A percentile compares a stretch with the other conserved stretches of the same genome.
These are phyloP conservation scores for Penicillium subrubescens DNA, from an alignment of 495 filamentous ascomycete species.

Conservation along the genomic window DNA sequence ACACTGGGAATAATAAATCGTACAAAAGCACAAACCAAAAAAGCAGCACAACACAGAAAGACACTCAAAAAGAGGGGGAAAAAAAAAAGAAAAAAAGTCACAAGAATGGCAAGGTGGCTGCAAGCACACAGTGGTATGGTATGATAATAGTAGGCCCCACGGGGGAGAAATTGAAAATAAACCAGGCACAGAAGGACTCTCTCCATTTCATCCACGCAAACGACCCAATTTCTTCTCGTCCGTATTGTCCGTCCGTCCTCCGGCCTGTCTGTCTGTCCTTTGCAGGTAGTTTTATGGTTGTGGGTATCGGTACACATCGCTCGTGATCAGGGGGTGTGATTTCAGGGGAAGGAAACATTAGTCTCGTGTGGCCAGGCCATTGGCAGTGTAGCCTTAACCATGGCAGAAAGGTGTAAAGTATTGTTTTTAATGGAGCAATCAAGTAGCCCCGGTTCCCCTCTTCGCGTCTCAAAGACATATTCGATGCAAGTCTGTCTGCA, in stretches of 20 bases:
- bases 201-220: slow-evolving; percentile 8
- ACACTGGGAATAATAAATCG: not conserved
- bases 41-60: not conserved
- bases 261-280: slow-evolving; percentile 7
- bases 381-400: not conserved
- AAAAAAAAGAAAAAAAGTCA: slow-evolving; percentile 15
- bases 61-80: slow-evolving; percentile 11
- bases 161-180: not conserved
- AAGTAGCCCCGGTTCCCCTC: not conserved
- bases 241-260: not conserved
- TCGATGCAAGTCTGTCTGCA: not conserved
- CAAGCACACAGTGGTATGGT: not conserved
- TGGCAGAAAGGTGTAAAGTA: not conserved
- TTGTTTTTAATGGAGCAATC: not conserved
- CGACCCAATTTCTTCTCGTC: not conserved
- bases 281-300: slow-evolving; percentile 12
- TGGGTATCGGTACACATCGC: slow-evolving; percentile 34
- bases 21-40: not conserved
- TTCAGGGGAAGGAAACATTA: slow-evolving; percentile 10
- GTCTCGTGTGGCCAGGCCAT: slow-evolving; percentile 1
- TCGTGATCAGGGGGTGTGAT: slow-evolving; percentile 23
- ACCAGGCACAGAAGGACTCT: slow-evolving; percentile 21
- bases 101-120: slow-evolving; percentile 18
- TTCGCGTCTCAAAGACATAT: not conserved
- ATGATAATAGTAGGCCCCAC: not conserved